Percentiles rank a stretch among this genome's conserved stretches.
phyloP scores from a whole-genome alignment of 441 rosid genomes.

The Metrosideros polymorpha region DNA sequence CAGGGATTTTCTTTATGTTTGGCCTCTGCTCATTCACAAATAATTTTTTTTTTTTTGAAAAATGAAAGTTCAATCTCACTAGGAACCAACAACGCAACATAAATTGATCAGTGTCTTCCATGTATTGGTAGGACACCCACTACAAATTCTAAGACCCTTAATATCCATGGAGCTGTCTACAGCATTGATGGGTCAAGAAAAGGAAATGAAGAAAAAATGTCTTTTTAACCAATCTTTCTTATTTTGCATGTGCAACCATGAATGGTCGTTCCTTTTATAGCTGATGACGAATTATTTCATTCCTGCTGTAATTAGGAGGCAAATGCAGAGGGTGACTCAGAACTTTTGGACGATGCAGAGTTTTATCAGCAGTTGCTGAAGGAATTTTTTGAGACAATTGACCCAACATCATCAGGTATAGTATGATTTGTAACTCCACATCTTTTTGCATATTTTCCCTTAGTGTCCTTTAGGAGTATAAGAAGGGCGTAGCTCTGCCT shows the following conservation, averaged over 20 bases:
- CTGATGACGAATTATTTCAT: background rate
- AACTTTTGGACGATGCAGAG: slow-evolving; percentile 79
- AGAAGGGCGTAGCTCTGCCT: background rate
- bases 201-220: background rate
- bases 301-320: slow-evolving; percentile 32
- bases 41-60: background rate
- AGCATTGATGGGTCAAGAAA: background rate
- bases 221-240: background rate
- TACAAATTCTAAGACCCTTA: background rate
- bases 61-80: background rate
- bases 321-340: slow-evolving; percentile 63
- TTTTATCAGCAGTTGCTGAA: slow-evolving; percentile 79
- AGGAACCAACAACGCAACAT: background rate
- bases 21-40: background rate
- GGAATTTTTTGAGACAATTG: slow-evolving; percentile 77
- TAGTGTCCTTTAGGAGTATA: background rate
- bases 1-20: background rate
- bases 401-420: slow-evolving; percentile 62
- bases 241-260: background rate
- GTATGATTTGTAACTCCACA: background rate
- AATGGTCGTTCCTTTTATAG: background rate
- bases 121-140: background rate
- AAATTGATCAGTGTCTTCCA: background rate
- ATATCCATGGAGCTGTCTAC: background rate
- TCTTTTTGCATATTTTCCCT: background rate